Percentiles rank a stretch among this genome's conserved stretches.
phyloP scores from a whole-genome alignment of 2,329 filamentous ascomycete genomes.

The Verticillium longisporum region DNA sequence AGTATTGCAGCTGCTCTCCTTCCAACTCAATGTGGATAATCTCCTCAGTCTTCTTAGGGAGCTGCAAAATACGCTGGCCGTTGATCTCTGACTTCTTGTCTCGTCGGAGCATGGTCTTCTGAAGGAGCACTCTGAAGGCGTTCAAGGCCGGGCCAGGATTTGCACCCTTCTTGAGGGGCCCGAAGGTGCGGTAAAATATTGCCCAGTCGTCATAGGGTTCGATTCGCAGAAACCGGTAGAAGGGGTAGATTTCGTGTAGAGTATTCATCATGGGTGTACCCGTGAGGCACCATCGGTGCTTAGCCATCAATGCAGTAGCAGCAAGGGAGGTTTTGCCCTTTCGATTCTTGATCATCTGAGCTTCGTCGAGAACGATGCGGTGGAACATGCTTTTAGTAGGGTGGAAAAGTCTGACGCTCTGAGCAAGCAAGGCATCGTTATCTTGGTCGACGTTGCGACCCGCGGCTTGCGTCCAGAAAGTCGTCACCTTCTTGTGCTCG shows the following conservation, averaged over 20 bases:
- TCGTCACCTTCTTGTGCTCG: constrained; percentile 57
- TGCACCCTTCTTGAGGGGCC: constrained; percentile 19
- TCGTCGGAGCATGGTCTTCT: constrained; percentile 74
- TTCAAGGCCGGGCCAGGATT: constrained; percentile 59
- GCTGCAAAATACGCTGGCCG: constrained; percentile 65
- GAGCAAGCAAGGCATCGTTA: constrained; percentile 24
- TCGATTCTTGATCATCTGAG: constrained; percentile 75
- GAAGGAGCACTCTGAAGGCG: constrained; percentile 67
- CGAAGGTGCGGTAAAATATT: constrained; percentile 50
- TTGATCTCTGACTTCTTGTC: constrained; percentile 76
- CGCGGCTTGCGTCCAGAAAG: constrained; percentile 41
- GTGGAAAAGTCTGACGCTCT: constrained; percentile 53
- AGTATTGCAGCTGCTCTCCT: constrained; percentile 58
- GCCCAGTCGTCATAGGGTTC: constrained; percentile 63
- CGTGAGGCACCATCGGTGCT: constrained; percentile 66
- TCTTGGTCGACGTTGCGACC: constrained; percentile 30
- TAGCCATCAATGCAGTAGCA: constrained; percentile 44
- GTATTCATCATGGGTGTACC: constrained; percentile 89
- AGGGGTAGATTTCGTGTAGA: constrained; percentile 68
- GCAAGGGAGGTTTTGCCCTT: constrained; percentile 46
- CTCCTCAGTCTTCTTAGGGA: constrained; percentile 60
- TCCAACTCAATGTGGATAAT: constrained; percentile 59
- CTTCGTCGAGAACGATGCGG: constrained; percentile 70
- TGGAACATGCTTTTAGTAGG: constrained; percentile 53
- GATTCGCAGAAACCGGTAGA: constrained; percentile 72